A percentile compares a stretch with the other conserved stretches of the same genome.
Conservation (phyloP, 441 rosid species). For the Populus hybrid region DNA sequence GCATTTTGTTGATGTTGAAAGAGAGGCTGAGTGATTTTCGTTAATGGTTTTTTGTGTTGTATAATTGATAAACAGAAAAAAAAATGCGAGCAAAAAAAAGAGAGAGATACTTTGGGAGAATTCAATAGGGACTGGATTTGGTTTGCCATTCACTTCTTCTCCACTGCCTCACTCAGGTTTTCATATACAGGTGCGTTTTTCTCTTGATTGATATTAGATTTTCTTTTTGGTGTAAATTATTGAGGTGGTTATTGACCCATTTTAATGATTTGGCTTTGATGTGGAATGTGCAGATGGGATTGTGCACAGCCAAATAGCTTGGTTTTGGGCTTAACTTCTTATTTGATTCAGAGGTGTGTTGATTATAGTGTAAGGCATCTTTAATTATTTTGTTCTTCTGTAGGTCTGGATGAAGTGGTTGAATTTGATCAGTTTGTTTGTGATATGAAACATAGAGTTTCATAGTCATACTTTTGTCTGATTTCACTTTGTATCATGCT, state of each 20-base stretch:
- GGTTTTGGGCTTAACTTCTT: constrained; percentile 47
- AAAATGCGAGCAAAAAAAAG: constrained; percentile 24
- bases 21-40: too few relatives aligned
- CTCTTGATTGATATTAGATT: constrained; percentile 16
- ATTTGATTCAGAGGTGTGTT: constrained; percentile 58
- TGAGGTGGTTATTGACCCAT: constrained; percentile 16
- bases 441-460: constrained; percentile 27
- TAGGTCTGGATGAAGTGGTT: constrained; percentile 31
- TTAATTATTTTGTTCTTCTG: constrained; percentile 34
- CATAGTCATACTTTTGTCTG: constrained; percentile 17
- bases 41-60: constrained; percentile 38
- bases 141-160: constrained; percentile 34
- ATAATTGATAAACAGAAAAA: constrained; percentile 30
- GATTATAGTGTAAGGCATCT: constrained; percentile 39
- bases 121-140: constrained; percentile 39
- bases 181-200: constrained; percentile 47
- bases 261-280: constrained; percentile 21
- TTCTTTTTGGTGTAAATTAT: constrained; percentile 5
- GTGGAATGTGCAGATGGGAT: constrained; percentile 54
- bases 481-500: constrained; percentile 21
- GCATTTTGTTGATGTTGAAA: constrained; percentile 36
- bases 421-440: constrained; percentile 37
- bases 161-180: constrained; percentile 33
- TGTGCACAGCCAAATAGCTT: constrained; percentile 40
- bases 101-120: constrained; percentile 24